phyloP scores from a whole-genome alignment of 306 rosid species.

The Quercus parvula region DNA sequence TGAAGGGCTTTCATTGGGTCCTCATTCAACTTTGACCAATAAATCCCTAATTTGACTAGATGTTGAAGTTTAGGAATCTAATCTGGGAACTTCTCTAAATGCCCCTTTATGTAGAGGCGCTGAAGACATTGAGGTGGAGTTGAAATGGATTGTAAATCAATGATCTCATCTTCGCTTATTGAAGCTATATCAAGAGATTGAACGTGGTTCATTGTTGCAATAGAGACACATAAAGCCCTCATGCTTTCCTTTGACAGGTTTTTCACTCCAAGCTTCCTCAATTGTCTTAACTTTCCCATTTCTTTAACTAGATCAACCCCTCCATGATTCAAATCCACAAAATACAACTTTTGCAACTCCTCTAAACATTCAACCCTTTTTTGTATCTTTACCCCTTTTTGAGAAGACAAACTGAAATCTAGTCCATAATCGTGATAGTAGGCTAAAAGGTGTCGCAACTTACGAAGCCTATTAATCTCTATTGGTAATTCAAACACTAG shows the following conservation, averaged over 20 bases:
- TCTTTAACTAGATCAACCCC: neutral
- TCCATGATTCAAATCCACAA: neutral
- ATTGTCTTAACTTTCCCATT: neutral
- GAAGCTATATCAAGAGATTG: neutral
- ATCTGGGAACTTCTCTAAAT: neutral
- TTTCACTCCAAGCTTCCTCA: neutral
- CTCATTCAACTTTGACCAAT: neutral
- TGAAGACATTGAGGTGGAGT: neutral
- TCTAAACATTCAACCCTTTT: neutral
- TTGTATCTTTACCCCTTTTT: neutral
- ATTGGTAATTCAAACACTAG: neutral
- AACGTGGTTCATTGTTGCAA: neutral
- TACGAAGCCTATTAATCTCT: neutral
- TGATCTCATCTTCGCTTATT: neutral
- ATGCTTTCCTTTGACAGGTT: neutral
- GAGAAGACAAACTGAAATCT: neutral
- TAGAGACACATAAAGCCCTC: neutral
- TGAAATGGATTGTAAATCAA: neutral
- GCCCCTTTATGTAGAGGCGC: neutral
- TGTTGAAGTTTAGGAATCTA: neutral
- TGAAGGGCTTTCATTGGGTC: neutral
- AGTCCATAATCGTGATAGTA: too few species aligned
- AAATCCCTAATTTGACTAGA: neutral
- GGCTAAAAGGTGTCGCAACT: neutral
- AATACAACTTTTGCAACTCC: neutral